Conservation (phyloP, 139 green algal species). For the Haematococcus lacustris region DNA sequence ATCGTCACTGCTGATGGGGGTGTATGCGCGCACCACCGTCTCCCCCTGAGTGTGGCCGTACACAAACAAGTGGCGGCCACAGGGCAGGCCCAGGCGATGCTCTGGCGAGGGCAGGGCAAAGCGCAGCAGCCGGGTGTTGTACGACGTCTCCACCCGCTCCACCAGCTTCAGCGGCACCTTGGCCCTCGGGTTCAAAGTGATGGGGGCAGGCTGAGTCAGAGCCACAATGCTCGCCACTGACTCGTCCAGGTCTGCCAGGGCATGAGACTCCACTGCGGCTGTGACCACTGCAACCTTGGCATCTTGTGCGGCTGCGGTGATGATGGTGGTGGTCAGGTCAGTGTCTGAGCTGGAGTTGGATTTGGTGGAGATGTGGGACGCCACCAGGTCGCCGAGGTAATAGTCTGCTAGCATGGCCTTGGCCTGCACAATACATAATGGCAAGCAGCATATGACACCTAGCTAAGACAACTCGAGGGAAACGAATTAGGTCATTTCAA, state of each 20-base stretch:
- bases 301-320: too few relatives aligned
- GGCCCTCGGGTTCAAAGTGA: conserved; percentile 73
- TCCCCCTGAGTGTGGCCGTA: conserved; percentile 80
- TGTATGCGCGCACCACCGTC: conserved; percentile 93
- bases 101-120: conserved; percentile 84
- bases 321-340: too few relatives aligned
- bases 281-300: too few relatives aligned
- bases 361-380: too few relatives aligned
- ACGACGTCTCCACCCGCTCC: conserved; percentile 70
- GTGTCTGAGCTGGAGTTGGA: too few relatives aligned
- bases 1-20: conserved; percentile 76
- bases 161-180: conserved; percentile 70
- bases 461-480: too few relatives aligned
- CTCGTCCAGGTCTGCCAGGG: too few relatives aligned
- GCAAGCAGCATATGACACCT: too few relatives aligned
- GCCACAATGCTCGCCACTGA: conserved; percentile 10
- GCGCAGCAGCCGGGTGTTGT: conserved; percentile 83
- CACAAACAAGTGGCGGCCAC: conserved; percentile 93
- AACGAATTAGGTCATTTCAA: too few relatives aligned
- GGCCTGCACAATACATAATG: too few relatives aligned
- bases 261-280: too few relatives aligned
- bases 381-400: conserved; percentile 68
- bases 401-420: conserved; percentile 79
- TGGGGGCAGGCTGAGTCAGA: background rate
- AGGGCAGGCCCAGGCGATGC: conserved; percentile 84